Evolutionary conservation across 805 yeast species (phyloP), one percentile per base, ranked within the genome.

Genomic region (Wickerhamiella slavikovae): DNA sequence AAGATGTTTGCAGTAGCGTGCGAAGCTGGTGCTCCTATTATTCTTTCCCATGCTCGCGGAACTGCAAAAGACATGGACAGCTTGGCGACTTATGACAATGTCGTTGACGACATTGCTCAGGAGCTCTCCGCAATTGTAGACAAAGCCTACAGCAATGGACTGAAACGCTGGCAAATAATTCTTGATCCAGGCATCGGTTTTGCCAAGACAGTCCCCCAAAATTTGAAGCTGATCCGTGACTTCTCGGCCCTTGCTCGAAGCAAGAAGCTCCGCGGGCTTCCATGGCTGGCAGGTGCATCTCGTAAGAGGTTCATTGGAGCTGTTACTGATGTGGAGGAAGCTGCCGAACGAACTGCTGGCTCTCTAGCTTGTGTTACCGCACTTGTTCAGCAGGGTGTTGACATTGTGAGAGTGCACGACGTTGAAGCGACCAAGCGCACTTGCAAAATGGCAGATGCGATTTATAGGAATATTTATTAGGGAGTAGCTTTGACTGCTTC

Each of bases 151-250:
- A 42, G 40, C 1, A 54, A 49, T 0, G 93, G 93, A 4, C 68
- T 85, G 1, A 58, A 62, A 34, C 69, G 85, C 49, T 89, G 94
- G 93, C 96, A 89, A 51, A 56, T 89, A 3, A 68, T 89, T 12
- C 44, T 82, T 3, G 99, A 89, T 47, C 98, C 99, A 1, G 98
- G 98, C 2, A 53, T 89, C 24, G 98, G 99, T 2, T 89, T 89
- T 52, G 95, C 96, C n/a, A 89, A 89, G 48, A 63, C 61, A 30
- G 41, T 62, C n/a, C 39, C 47, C 5, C 93, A 83, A 44, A 85
- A 83, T 48, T 39, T 83, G 19, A 60, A 61, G 15, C 41, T 80
- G 1, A 60, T 89, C 17, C 62, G 68, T 13, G 38, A 45, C 12
- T 43, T 50, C 13, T 29, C 33, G 4, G 35, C 36, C n/a, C 42